Percentiles rank a stretch among this genome's conserved stretches.
Conservation (phyloP, 345 rosid genomes). For the Xanthoceras sorbifolium region DNA sequence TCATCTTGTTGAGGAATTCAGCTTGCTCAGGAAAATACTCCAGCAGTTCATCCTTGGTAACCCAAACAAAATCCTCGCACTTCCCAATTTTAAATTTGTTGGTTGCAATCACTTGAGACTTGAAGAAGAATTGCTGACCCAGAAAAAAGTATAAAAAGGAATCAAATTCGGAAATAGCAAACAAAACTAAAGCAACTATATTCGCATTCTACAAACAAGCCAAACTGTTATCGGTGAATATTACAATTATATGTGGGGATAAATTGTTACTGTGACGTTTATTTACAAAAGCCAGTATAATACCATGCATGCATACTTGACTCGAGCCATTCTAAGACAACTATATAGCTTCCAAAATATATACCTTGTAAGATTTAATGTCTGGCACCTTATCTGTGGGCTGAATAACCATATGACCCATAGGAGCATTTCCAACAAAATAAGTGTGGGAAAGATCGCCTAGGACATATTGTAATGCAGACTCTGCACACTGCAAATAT, state of each 20-base stretch:
- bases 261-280: background rate
- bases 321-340: background rate
- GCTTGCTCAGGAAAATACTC: conserved; percentile 86
- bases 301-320: background rate
- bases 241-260: background rate
- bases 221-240: background rate
- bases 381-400: conserved; percentile 46
- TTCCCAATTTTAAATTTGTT: conserved; percentile 63
- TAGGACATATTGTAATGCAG: conserved; percentile 71
- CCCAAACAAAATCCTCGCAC: conserved; percentile 85
- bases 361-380: conserved; percentile 63
- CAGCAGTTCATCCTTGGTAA: conserved; percentile 87
- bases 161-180: background rate
- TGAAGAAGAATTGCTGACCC: conserved; percentile 83
- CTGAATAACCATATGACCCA: conserved; percentile 76
- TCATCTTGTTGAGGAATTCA: conserved; percentile 76
- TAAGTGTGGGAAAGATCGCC: conserved; percentile 85
- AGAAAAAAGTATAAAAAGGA: background rate
- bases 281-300: background rate
- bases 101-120: conserved; percentile 84
- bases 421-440: conserved; percentile 96
- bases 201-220: background rate
- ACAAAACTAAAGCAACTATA: background rate
- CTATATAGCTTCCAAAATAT: background rate
- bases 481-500: conserved; percentile 79